Evolutionary conservation across 1,139 yeast genomes (phyloP), one percentile per base, ranked within the genome.

Genomic region (Blastobotrys raffinosifermentans): DNA sequence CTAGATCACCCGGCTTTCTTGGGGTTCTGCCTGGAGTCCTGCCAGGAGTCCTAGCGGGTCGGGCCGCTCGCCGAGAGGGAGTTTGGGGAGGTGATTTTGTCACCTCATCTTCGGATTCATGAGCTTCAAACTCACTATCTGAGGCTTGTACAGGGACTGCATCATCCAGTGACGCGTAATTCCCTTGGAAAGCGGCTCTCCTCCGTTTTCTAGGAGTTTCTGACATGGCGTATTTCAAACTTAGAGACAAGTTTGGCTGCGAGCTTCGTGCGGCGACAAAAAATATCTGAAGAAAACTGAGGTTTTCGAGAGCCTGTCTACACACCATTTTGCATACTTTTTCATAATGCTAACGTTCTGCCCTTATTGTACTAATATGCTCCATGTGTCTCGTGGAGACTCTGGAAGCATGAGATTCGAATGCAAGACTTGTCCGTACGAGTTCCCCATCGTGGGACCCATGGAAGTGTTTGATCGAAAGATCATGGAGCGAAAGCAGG

Each of bases 401-500:
- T 21, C 39, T 21, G 47, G 48, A 15, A 39, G 54, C 17, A 50
- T 53, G 40, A 64, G 79, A 38, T 80, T 91, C 53, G 80, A 83
- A 49, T 91, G 98, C 60, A 78, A 87, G 6, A 86, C 97, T 1
- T 91, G 98, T 58, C 96, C 97, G 0, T 91, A 91, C 53, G 93
- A 85, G 54, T 91, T 87, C 60, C 85, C 87, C 33, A 85, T 91
- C 38, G 72, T 72, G 32, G 94, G 91, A 9, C 51, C 51, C 15
- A 70, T 84, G 39, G 89, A 81, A 54, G 77, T 91, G 64, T 91
- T 69, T 60, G 96, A 89, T 58, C 71, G 96, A 43, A 86, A 83
- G 57, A 73, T 73, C 43, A 71, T 91, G 55, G 82, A 84, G 26
- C 71, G 95, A 57, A 91, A 91, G 56, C 84, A 86, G 51, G 93